These are phyloP conservation scores for Mucor lusitanicus DNA, from an alignment of 371 early-diverging fungal species.

Conservation along the genomic window DNA sequence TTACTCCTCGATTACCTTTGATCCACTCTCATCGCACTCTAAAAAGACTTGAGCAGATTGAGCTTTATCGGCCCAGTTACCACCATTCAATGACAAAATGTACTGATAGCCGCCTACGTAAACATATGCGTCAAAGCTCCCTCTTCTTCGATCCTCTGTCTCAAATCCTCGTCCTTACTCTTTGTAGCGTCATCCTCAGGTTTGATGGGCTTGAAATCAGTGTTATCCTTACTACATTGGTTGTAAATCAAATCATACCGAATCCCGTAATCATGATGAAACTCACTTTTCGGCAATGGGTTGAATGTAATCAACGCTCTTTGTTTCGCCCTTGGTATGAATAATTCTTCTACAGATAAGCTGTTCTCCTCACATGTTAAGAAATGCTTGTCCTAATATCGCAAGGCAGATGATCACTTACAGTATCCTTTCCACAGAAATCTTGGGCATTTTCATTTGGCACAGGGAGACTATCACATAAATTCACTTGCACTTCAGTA, in stretches of 20 bases:
- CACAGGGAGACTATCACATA: conserved; percentile 25
- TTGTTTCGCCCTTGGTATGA: conserved; percentile 6
- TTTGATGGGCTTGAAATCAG: conserved; percentile 21
- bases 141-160: background rate
- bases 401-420: conserved; percentile 12
- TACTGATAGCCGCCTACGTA: conserved; percentile 28
- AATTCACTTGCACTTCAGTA: conserved; percentile 22
- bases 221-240: conserved; percentile 4
- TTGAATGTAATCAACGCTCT: conserved; percentile 13
- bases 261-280: background rate
- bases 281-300: conserved; percentile 28
- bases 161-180: conserved; percentile 21
- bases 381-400: background rate
- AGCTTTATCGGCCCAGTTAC: conserved; percentile 6
- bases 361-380: conserved; percentile 4
- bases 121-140: background rate
- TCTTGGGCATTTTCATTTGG: conserved; percentile 18
- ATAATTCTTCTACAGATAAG: conserved; percentile 27
- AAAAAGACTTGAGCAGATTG: conserved; percentile 31
- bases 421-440: conserved; percentile 23
- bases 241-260: background rate
- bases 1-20: background rate
- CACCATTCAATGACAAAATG: conserved; percentile 26
- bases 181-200: conserved; percentile 25
- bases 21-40: conserved; percentile 27